Conservation (phyloP, 768 basidiomycete species). For the Boletus vinaceobasis region DNA sequence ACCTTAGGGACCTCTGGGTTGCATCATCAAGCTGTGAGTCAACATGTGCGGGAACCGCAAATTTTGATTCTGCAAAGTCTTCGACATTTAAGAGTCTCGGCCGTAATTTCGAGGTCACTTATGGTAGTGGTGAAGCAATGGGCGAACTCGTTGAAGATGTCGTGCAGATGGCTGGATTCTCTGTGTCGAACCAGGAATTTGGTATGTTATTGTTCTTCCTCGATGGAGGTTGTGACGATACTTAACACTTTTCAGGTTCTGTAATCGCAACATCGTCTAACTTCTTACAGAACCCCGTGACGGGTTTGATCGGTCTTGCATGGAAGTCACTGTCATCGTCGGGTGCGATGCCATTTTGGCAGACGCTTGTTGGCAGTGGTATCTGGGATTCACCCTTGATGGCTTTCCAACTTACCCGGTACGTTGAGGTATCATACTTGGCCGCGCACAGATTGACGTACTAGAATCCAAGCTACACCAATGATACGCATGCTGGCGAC, state of each 20-base stretch:
- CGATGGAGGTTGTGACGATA: neutral
- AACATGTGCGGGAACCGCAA: constrained; percentile 32
- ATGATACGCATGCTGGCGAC: constrained; percentile 35
- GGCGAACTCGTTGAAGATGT: constrained; percentile 55
- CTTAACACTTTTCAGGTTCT: constrained; percentile 37
- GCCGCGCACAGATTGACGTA: neutral
- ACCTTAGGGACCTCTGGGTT: constrained; percentile 47
- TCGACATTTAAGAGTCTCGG: constrained; percentile 35
- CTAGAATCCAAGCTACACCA: constrained; percentile 34
- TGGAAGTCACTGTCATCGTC: constrained; percentile 62
- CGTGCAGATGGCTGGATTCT: constrained; percentile 71
- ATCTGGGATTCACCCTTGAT: constrained; percentile 53
- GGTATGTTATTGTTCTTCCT: constrained; percentile 34
- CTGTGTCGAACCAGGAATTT: constrained; percentile 52
- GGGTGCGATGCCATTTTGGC: constrained; percentile 62
- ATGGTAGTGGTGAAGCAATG: constrained; percentile 44
- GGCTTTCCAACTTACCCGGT: constrained; percentile 62
- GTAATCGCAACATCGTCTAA: constrained; percentile 31
- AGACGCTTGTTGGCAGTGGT: constrained; percentile 42
- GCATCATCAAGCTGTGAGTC: constrained; percentile 33
- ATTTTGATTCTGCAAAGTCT: constrained; percentile 33
- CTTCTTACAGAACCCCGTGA: constrained; percentile 47
- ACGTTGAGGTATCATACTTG: neutral
- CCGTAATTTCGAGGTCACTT: constrained; percentile 37
- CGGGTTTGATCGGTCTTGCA: constrained; percentile 74